Base-by-base conservation (phyloP, 2,329 filamentous ascomycete species). In the Xylaria multiplex region DNA sequence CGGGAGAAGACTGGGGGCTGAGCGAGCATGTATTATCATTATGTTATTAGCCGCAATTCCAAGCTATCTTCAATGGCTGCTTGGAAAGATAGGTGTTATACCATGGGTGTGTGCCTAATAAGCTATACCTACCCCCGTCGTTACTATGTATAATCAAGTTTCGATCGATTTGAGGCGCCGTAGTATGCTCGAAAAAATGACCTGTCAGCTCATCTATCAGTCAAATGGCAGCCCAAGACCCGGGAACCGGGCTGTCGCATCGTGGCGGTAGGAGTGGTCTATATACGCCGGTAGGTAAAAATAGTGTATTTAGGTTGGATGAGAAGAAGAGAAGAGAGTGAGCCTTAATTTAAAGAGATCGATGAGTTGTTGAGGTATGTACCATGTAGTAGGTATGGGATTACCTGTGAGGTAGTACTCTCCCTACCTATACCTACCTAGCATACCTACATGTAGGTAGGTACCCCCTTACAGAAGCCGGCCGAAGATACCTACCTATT, bases 161-260 rank as follows among this genome's bases (percentile, higher is more conserved):
- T 65, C 59, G 59, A 67, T 69, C 65, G 62, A 64, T 59, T 62
- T 65, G 65, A 67, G 65, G 56, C 65, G 50, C 49, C 62, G 46
- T 48, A 52, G 60, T 27, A 32, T 59, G 30, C 46, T 45, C 8
- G 30, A 40, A 65, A 62, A 45, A 48, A 37, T 64, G 68, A 70
- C 50, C 43, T 60, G 61, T 70, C 68, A 65, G 16, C 59, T 66
- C 52, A 60, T 55, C 62, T 53, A 50, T 52, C 45, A 61, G 53
- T 57, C 54, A 40, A 52, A 52, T 57, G 59, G 43, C 22, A 67
- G 59, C 65, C 68, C 66, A 66, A 62, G 52, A 62, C 61, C 68
- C 68, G 64, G 68, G 68, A 62, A 69, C 59, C 56, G 68, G 68
- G 66, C 68, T 69, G 58, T 62, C 40, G 63, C 68, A 68, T 64